Base-by-base conservation (phyloP, 106 monocot species). In the Narthecium ossifragum region DNA sequence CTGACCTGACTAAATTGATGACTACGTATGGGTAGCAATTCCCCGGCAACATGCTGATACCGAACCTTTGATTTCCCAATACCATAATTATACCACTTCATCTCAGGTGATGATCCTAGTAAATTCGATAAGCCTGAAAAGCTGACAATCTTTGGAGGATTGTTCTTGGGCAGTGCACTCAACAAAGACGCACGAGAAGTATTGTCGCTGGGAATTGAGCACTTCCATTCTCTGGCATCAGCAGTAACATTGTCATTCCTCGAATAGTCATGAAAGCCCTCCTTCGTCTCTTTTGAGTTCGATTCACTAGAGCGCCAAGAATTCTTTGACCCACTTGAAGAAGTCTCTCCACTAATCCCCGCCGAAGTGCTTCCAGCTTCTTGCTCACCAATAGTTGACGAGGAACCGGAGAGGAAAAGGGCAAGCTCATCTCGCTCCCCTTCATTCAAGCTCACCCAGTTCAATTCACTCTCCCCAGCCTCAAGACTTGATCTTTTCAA, bases 1-100 rank as follows among this genome's bases (percentile, higher is more conserved):
- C 61, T 48, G 56, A 79, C 82, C 80, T 40, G 66, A 72, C 62
- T 81, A 12, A 65, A 36, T 20, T 73, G 72, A 70, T 75, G 49
- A 56, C 61, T 62, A 21, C 37, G 58, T 26, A 85, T 64, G 20
- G 81, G 85, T 8, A 85, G 58, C 18, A 51, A 25, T 23, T 78
- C 85, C 6, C 28, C 63, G 4, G 60, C 40, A 33, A 75, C 62
- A 18, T 65, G 53, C 50, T 60, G 59, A 23, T 65, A 59, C 26
- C 18, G 6, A 64, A 15, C 29, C 25, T 51, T 78, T 62, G 68
- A 71, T 53, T 81, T 85, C 63, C 65, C 70, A 20, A 73, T 73
- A 10, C 74, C 80, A 64, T 71, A 75, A 53, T 41, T 72, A 30
- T 60, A 47, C 73, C 71, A 79, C 5, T 75, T 85, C 33, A 53